Percentiles rank a stretch among this genome's conserved stretches.
phyloP scores from a whole-genome alignment of 805 yeast genomes.

The Ogataea corticis region DNA sequence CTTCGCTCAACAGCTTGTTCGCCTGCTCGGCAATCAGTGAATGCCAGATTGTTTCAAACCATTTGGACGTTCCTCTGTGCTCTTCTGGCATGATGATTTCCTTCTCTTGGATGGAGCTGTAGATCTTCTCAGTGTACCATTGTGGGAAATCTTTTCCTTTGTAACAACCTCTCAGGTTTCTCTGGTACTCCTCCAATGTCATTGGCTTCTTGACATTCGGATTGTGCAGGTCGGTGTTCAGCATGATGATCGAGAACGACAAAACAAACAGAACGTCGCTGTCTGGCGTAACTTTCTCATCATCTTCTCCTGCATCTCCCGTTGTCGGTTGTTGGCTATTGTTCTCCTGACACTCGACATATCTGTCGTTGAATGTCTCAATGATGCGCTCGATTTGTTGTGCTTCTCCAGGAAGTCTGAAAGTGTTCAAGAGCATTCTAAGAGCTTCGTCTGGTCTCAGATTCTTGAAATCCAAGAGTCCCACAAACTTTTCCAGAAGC shows the following conservation, averaged over 20 bases:
- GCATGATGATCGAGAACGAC: constrained; percentile 89
- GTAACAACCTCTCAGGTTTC: constrained; percentile 78
- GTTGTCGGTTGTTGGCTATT: constrained; percentile 24
- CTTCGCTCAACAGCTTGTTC: constrained; percentile 24
- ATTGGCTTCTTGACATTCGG: constrained; percentile 91
- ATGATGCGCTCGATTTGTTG: constrained; percentile 94
- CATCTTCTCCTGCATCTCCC: constrained; percentile 26
- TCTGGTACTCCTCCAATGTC: constrained; percentile 80
- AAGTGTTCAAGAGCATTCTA: constrained; percentile 74
- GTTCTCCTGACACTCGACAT: constrained; percentile 53
- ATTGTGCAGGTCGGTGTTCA: constrained; percentile 91
- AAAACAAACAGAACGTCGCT: constrained; percentile 86
- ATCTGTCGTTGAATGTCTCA: constrained; percentile 81
- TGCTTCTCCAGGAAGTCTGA: constrained; percentile 95
- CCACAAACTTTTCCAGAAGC: constrained; percentile 64
- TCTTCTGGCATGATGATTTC: constrained; percentile 99
- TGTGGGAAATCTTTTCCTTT: constrained; percentile 74
- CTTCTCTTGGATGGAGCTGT: constrained; percentile 72
- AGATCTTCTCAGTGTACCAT: constrained; percentile 83
- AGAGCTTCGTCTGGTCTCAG: constrained; percentile 92
- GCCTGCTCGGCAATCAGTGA: constrained; percentile 57
- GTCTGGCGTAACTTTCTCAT: constrained; percentile 64
- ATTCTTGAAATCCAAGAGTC: constrained; percentile 69
- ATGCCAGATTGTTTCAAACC: constrained; percentile 89
- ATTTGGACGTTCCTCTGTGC: constrained; percentile 87